Evolutionary conservation across 1,284 basidiomycete species (phyloP).

Genomic region (Malassezia sp.): DNA sequence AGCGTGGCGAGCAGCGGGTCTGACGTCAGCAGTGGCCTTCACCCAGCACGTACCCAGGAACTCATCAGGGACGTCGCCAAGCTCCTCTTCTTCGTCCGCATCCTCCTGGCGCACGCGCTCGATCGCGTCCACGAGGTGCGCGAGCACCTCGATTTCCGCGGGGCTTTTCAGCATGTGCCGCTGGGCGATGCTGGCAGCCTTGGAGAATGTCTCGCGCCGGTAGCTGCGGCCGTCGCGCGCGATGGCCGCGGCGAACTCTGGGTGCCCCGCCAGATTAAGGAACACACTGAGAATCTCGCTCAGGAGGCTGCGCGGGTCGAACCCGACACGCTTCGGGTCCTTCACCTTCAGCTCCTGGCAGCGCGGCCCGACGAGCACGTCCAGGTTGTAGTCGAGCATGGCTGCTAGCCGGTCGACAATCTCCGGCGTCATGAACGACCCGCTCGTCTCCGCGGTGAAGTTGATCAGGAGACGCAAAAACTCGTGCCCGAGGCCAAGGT

Average conservation of each 20-base stretch:
- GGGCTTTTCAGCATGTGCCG: slow-evolving; percentile 64
- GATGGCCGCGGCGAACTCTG: slow-evolving; percentile 73
- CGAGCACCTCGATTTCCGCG: slow-evolving; percentile 64
- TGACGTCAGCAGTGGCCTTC: slow-evolving; percentile 43
- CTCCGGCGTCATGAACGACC: slow-evolving; percentile 89
- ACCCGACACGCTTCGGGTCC: slow-evolving; percentile 77
- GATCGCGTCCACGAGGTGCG: slow-evolving; percentile 65
- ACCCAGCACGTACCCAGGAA: slow-evolving; percentile 54
- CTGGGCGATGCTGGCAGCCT: slow-evolving; percentile 62
- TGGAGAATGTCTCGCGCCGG: slow-evolving; percentile 68
- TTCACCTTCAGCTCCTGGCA: slow-evolving; percentile 69
- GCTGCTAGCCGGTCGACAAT: slow-evolving; percentile 90
- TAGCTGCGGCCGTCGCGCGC: slow-evolving; percentile 89
- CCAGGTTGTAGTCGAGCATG: slow-evolving; percentile 91
- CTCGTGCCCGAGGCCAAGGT: slow-evolving; percentile 72
- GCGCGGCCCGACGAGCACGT: slow-evolving; percentile 73
- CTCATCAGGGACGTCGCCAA: slow-evolving; percentile 89
- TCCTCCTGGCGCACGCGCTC: slow-evolving; percentile 71
- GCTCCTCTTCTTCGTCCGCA: slow-evolving; percentile 69
- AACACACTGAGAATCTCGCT: slow-evolving; percentile 83
- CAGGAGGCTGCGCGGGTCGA: slow-evolving; percentile 72
- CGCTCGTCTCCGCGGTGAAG: slow-evolving; percentile 81
- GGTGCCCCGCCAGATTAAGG: slow-evolving; percentile 70
- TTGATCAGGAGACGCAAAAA: slow-evolving; percentile 79
- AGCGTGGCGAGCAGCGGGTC: slow-evolving; percentile 85